Percentiles rank a stretch among this genome's conserved stretches.
Conservation (phyloP, 176 grass and related monocot genomes). For the Zoysia japonica region DNA sequence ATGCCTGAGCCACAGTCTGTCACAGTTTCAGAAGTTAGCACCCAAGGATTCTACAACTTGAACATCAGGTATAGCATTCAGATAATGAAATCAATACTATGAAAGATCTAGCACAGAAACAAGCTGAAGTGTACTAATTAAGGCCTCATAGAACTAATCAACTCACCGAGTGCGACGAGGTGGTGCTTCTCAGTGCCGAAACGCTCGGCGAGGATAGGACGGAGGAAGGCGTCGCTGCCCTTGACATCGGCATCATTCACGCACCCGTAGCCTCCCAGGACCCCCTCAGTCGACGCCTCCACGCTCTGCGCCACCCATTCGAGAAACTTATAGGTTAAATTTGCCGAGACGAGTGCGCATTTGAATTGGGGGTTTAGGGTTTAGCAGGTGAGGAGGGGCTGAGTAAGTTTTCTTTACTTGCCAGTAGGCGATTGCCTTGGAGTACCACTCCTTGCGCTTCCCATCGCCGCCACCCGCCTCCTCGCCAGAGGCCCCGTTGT, state of each 20-base stretch:
- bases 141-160: background rate
- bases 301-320: conserved; percentile 61
- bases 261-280: conserved; percentile 86
- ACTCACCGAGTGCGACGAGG: conserved; percentile 77
- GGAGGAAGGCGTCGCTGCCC: conserved; percentile 86
- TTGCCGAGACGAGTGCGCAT: background rate
- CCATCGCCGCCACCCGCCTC: conserved; percentile 28
- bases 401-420: conserved; percentile 58
- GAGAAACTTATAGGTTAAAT: conserved; percentile 28
- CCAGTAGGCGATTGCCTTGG: conserved; percentile 96
- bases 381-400: background rate
- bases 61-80: background rate
- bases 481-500: conserved; percentile 25
- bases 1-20: conserved; percentile 97
- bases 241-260: conserved; percentile 91
- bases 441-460: conserved; percentile 83
- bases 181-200: conserved; percentile 64
- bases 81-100: background rate
- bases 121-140: background rate
- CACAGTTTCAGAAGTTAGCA: conserved; percentile 12
- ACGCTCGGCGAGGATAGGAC: conserved; percentile 56
- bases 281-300: conserved; percentile 88
- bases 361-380: conserved; percentile 36
- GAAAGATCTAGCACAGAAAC: background rate
- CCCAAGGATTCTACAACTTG: background rate